phyloP scores from a whole-genome alignment of 2,329 filamentous ascomycete species.

The Alternaria gaisen region DNA sequence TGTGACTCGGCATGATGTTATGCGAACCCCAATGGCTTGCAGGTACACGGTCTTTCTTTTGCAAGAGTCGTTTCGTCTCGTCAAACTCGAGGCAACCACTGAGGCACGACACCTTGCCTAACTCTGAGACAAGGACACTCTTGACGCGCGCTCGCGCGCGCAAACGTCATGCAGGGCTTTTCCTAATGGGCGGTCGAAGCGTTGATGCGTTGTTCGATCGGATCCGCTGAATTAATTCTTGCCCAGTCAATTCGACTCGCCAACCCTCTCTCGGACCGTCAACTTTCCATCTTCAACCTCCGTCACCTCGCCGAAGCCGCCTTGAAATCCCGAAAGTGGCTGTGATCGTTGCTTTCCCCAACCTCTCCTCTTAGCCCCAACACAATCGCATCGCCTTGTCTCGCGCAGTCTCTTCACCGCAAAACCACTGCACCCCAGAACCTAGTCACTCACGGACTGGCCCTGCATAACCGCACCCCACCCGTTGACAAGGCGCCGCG shows the following conservation, averaged over 20 bases:
- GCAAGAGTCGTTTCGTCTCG: constrained; percentile 32
- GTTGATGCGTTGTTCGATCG: constrained; percentile 22
- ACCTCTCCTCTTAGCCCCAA: background rate
- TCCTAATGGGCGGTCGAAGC: constrained; percentile 11
- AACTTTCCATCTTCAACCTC: background rate
- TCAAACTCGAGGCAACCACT: constrained; percentile 25
- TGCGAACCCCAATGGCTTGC: constrained; percentile 31
- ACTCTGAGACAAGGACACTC: background rate
- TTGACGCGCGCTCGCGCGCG: background rate
- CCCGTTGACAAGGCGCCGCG: constrained; percentile 13
- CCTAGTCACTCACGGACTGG: constrained; percentile 3
- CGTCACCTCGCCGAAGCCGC: background rate
- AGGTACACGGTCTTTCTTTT: constrained; percentile 18
- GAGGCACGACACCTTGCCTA: constrained; percentile 6
- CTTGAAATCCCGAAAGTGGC: constrained; percentile 3
- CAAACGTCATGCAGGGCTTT: constrained; percentile 21
- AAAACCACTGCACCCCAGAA: constrained; percentile 14
- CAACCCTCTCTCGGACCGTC: constrained; percentile 6
- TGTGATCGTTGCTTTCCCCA: constrained; percentile 2
- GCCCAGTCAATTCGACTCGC: constrained; percentile 13
- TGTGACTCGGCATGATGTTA: constrained; percentile 28
- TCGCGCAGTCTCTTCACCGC: constrained; percentile 12
- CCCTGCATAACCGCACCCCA: constrained; percentile 18
- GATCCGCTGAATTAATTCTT: constrained; percentile 10
- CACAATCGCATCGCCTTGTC: background rate